Percentiles rank a stretch among this genome's conserved stretches.
phyloP scores from a whole-genome alignment of 768 basidiomycete genomes.

The Naematelia encephala region DNA sequence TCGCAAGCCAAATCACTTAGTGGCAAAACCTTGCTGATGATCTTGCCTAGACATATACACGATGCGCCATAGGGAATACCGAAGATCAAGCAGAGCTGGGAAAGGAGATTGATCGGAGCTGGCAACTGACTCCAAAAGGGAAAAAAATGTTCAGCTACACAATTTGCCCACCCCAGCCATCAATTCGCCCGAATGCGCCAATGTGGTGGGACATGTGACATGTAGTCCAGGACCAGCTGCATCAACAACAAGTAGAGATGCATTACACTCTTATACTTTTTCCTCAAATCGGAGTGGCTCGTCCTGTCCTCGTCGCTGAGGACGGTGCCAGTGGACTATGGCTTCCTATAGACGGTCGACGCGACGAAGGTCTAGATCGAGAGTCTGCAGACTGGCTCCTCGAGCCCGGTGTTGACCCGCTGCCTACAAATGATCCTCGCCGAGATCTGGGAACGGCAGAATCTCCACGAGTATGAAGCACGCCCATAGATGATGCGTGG shows the following conservation, averaged over 20 bases:
- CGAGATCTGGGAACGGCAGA: conserved; percentile 19
- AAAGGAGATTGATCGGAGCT: background rate
- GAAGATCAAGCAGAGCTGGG: background rate
- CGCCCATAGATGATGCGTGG: conserved; percentile 32
- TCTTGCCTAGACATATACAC: no score
- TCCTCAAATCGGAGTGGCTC: background rate
- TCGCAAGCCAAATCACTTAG: no score
- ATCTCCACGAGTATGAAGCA: conserved; percentile 19
- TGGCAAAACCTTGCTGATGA: no score
- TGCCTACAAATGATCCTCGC: conserved; percentile 3
- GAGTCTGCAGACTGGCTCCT: background rate
- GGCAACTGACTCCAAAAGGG: background rate
- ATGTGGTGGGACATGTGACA: background rate
- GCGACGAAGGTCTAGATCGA: background rate
- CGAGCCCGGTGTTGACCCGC: background rate
- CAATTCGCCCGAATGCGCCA: background rate
- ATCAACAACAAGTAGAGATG: background rate
- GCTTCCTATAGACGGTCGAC: background rate
- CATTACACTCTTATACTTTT: background rate
- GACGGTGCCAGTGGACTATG: background rate
- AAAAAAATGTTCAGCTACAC: background rate
- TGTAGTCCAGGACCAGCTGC: background rate
- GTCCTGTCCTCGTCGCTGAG: background rate
- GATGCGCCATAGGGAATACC: no score
- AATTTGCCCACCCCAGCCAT: background rate